Conservation (phyloP, 2,329 filamentous ascomycete genomes). For the Cladophialophora chaetospira region DNA sequence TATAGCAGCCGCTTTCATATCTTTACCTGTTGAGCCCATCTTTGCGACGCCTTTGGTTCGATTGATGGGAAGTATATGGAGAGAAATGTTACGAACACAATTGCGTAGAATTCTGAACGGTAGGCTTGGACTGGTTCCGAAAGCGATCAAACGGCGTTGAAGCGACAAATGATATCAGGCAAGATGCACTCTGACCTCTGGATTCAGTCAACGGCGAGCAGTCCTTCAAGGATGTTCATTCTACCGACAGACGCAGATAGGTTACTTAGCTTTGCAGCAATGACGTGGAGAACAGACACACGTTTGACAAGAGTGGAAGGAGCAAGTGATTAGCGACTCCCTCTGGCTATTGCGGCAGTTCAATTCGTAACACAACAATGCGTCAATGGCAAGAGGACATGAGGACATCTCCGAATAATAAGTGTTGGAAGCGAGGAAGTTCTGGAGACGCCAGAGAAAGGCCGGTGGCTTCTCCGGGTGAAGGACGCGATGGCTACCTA, state of each 20-base stretch:
- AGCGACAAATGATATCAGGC: neutral
- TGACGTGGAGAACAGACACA: conserved; percentile 3
- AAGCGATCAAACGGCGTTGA: neutral
- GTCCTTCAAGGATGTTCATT: neutral
- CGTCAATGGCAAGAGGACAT: neutral
- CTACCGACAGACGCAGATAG: conserved; percentile 5
- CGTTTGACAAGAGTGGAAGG: neutral
- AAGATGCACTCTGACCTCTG: neutral
- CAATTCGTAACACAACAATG: neutral
- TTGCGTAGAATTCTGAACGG: no score
- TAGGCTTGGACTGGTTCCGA: neutral
- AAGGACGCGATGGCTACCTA: neutral
- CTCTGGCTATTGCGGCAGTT: neutral
- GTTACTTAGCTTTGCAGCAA: conserved; percentile 1
- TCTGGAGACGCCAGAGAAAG: neutral
- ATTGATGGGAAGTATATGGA: neutral
- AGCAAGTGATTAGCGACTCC: neutral
- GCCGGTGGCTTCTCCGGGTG: neutral
- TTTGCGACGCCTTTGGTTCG: neutral
- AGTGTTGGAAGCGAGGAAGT: neutral
- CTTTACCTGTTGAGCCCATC: conserved; percentile 24
- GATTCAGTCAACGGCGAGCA: neutral
- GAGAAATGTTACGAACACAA: neutral
- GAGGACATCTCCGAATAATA: conserved; percentile 3
- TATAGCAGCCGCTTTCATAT: conserved; percentile 45